Evolutionary conservation across 73 alveolate species (phyloP), one percentile per base, ranked within the genome.

Genomic region (Effrenium voratum): DNA sequence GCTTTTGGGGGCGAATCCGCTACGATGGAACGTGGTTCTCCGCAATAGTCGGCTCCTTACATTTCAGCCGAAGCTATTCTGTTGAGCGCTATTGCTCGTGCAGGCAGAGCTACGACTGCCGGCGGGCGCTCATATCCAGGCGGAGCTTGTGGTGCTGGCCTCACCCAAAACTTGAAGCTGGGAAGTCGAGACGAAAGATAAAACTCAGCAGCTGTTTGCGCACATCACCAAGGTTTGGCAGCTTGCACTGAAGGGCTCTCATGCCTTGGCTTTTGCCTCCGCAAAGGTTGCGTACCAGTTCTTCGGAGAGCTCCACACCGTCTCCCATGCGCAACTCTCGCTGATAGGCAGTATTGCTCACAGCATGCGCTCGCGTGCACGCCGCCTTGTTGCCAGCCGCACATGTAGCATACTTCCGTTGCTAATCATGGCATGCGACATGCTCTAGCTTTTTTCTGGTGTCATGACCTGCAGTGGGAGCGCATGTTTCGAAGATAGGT

Each of bases 241-340:
- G n/a, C n/a, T n/a, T n/a, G n/a, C n/a, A n/a, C n/a, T n/a, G n/a
- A n/a, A n/a, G n/a, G n/a, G n/a, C n/a, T n/a, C n/a, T n/a, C n/a
- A n/a, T n/a, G n/a, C n/a, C n/a, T n/a, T n/a, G n/a, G n/a, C n/a
- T n/a, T n/a, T n/a, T n/a, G n/a, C n/a, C n/a, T n/a, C n/a, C n/a
- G n/a, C n/a, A n/a, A n/a, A 59, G 94, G 94, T 86, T 13, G 82
- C 70, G 38, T 57, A 86, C 82, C 94, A 86, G 46, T 86, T 86
- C 45, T 86, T 86, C 46, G 94, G 94, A 26, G 34, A 60, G 73
- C 94, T 86, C 2, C 94, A 86, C 68, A 86, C 81, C 44, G 94
- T 86, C 34, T 86, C 94, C 13, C 94, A 86, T 60, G 94, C 94
- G 82, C 94, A 86, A 82, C 94, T 86, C 82, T 86, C 68, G 19